Evolutionary conservation across 2,329 filamentous ascomycete genomes (phyloP), one percentile per base, ranked within the genome.

Genomic region (Penicillium thymicola): DNA sequence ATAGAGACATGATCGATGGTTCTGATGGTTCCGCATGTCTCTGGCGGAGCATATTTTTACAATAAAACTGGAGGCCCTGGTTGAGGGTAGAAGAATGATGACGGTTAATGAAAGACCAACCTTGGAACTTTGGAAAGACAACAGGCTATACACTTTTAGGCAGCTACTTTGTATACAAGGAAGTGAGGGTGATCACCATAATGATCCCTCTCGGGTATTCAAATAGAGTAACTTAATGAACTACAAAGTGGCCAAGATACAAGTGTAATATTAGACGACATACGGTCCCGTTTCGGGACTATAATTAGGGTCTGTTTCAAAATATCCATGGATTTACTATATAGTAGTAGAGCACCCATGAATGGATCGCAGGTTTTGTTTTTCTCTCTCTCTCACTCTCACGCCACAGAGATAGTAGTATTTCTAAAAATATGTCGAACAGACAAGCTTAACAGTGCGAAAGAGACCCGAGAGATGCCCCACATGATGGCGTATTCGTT

Each of bases 401-500:
- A n/a, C n/a, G n/a, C n/a, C n/a, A n/a, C n/a, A n/a, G n/a, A n/a
- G n/a, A n/a, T n/a, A n/a, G 11, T 30, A 5, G 6, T 18, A 21
- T 45, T n/a, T 47, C 21, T 25, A 47, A 47, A 47, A 36, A 47
- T 47, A 36, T 47, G 32, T 6, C 21, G 16, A 25, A 18, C 16
- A 47, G 32, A 25, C 45, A 47, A 45, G 43, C 42, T 32, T 13
- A 13, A 44, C 21, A 45, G n/a, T 11, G 13, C 18, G 3, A 40
- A 46, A 45, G 18, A 55, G 44, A 25, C 16, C 25, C 18, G 25
- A 41, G 30, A 32, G 21, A 41, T 7, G 42, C 51, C 25, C 49
- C 56, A 54, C 51, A 25, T 49, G 61, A 56, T 58, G 42, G 51
- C 68, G 67, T 71, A 68, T 65, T 71, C 68, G 68, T 66, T 67